A percentile compares a stretch with the other conserved stretches of the same genome.
Evolutionary conservation across 345 rosid genomes (phyloP).

Genomic region (Euphorbia tirucalli): DNA sequence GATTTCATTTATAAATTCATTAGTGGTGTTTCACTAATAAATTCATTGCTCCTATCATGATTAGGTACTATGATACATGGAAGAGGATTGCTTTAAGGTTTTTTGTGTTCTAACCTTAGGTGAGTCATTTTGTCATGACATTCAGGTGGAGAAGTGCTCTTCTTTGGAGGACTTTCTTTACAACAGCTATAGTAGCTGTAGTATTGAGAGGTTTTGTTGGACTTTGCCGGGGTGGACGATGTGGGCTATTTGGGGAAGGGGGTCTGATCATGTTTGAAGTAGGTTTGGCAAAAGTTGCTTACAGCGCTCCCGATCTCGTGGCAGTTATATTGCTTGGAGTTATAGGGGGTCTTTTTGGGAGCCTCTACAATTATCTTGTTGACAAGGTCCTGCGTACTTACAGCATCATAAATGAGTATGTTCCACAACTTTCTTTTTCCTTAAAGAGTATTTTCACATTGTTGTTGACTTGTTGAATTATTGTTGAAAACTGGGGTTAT

Average conservation of each 20-base stretch:
- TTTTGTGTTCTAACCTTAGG: too few relatives aligned
- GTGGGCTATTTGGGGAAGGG: constrained; percentile 88
- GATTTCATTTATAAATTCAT: neutral
- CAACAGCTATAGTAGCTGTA: constrained; percentile 91
- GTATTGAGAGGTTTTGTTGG: constrained; percentile 70
- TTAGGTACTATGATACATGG: neutral
- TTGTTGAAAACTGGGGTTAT: neutral
- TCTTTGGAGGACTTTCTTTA: constrained; percentile 94
- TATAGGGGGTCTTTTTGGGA: constrained; percentile 79
- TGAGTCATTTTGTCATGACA: constrained; percentile 15
- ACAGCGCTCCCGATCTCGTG: constrained; percentile 58
- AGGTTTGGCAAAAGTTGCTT: constrained; percentile 47
- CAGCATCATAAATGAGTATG: constrained; percentile 78
- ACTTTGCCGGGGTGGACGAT: constrained; percentile 62
- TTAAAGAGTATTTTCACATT: too few relatives aligned
- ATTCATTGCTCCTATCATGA: neutral
- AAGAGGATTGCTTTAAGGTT: neutral
- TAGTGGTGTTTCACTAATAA: neutral
- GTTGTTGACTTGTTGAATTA: neutral
- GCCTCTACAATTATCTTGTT: constrained; percentile 75
- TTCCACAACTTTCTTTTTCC: constrained; percentile 4
- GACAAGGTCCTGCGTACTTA: constrained; percentile 88
- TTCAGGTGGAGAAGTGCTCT: constrained; percentile 97
- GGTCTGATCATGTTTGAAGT: constrained; percentile 96
- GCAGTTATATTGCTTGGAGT: constrained; percentile 75